Percentiles rank a stretch among this genome's conserved stretches.
Conservation (phyloP, 768 basidiomycete genomes). For the Pisolithus orientalis region DNA sequence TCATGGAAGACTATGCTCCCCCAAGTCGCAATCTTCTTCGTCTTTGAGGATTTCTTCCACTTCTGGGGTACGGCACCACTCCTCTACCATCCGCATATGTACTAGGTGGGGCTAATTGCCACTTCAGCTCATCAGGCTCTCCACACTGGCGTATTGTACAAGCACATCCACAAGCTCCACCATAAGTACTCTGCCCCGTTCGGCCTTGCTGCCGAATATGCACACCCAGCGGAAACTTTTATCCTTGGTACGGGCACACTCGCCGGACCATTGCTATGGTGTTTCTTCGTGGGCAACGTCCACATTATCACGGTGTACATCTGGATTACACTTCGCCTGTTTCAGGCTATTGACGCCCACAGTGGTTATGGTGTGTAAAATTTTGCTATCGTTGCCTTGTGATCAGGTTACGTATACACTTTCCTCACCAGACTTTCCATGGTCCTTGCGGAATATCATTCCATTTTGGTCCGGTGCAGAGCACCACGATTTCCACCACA, state of each 20-base stretch:
- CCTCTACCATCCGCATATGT: neutral
- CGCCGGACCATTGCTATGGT: constrained; percentile 81
- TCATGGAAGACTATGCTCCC: constrained; percentile 57
- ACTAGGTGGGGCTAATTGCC: neutral
- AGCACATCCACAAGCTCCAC: constrained; percentile 93
- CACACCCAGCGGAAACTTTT: constrained; percentile 94
- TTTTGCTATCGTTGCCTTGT: neutral
- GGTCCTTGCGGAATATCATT: constrained; percentile 87
- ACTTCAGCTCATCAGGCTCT: constrained; percentile 77
- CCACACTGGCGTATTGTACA: constrained; percentile 80
- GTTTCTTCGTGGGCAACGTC: constrained; percentile 60
- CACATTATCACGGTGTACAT: constrained; percentile 92
- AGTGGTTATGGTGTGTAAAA: constrained; percentile 76
- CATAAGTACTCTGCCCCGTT: constrained; percentile 97
- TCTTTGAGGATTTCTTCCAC: constrained; percentile 96
- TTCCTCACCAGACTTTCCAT: constrained; percentile 75
- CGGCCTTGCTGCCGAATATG: constrained; percentile 95
- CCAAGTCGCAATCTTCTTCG: constrained; percentile 84
- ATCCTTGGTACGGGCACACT: constrained; percentile 93
- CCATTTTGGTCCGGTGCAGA: constrained; percentile 98
- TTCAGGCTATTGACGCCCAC: constrained; percentile 97
- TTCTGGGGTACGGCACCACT: constrained; percentile 54
- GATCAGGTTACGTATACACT: neutral
- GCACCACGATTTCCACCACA: constrained; percentile 98
- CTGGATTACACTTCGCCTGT: constrained; percentile 91